Conservation (phyloP, 2,329 filamentous ascomycete species). For the Setomelanomma holmii region DNA sequence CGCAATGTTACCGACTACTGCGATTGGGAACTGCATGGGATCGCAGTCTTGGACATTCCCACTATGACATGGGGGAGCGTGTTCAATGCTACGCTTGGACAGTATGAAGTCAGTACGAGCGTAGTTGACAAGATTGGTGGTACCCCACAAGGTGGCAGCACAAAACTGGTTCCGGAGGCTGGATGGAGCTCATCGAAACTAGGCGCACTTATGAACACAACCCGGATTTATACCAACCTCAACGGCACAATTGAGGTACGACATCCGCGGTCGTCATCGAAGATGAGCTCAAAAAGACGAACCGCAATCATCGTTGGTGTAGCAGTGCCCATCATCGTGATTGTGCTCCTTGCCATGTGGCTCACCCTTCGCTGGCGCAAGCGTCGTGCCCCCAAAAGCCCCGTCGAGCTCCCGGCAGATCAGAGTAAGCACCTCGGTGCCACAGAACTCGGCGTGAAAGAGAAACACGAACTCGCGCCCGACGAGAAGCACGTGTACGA, state of each 20-base stretch:
- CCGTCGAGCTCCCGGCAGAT: background rate
- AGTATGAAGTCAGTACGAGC: conserved; percentile 6
- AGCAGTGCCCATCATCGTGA: conserved; percentile 2
- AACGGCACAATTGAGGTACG: conserved; percentile 8
- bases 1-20: conserved; percentile 14
- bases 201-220: conserved; percentile 14
- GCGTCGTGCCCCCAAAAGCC: background rate
- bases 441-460: conserved; percentile 6
- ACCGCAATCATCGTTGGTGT: conserved; percentile 13
- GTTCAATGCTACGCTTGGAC: conserved; percentile 43
- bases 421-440: background rate
- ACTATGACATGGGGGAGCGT: conserved; percentile 20
- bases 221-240: conserved; percentile 15
- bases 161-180: conserved; percentile 6
- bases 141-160: conserved; percentile 12
- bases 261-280: background rate
- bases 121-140: conserved; percentile 16
- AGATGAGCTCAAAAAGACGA: conserved; percentile 4
- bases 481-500: conserved; percentile 18
- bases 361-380: conserved; percentile 4
- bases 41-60: conserved; percentile 20
- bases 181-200: conserved; percentile 12
- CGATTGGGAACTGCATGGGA: conserved; percentile 26
- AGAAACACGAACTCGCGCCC: conserved; percentile 16
- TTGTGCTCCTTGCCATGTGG: conserved; percentile 4